These are phyloP conservation scores for Porcisia deanei DNA, from an alignment of 208 protist species.

Conservation along the genomic window DNA sequence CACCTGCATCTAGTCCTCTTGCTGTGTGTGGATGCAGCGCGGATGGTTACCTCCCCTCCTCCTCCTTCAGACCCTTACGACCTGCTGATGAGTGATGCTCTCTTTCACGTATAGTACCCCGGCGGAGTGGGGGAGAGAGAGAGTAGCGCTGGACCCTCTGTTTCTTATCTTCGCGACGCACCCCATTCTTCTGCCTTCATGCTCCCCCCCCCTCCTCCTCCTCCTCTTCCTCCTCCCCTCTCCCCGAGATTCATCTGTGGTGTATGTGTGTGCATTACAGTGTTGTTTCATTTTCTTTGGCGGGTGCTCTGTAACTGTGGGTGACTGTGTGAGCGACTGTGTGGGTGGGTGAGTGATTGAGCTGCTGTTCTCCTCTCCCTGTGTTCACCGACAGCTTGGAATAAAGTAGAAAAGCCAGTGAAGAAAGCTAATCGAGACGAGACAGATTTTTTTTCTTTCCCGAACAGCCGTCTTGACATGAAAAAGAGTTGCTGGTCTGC, in stretches of 20 bases:
- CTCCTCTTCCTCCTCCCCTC: neutral
- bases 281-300: neutral
- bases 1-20: no score
- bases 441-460: neutral
- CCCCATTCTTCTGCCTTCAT: neutral
- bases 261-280: neutral
- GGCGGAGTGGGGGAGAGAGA: no score
- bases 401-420: neutral
- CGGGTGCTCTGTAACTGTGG: no score
- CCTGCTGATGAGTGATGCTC: no score
- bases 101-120: no score
- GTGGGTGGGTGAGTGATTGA: no score
- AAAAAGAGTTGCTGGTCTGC: neutral
- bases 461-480: neutral
- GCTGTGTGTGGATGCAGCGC: no score
- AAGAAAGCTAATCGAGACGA: neutral
- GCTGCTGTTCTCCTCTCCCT: neutral
- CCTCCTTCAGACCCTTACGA: no score
- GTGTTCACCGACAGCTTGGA: neutral
- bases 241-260: neutral
- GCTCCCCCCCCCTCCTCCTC: neutral
- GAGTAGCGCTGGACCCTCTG: no score
- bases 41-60: no score
- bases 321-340: no score
- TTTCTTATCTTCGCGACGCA: no score